phyloP scores from a whole-genome alignment of 202 grass and related monocot genomes.

The Cymbopogon flexuosus region DNA sequence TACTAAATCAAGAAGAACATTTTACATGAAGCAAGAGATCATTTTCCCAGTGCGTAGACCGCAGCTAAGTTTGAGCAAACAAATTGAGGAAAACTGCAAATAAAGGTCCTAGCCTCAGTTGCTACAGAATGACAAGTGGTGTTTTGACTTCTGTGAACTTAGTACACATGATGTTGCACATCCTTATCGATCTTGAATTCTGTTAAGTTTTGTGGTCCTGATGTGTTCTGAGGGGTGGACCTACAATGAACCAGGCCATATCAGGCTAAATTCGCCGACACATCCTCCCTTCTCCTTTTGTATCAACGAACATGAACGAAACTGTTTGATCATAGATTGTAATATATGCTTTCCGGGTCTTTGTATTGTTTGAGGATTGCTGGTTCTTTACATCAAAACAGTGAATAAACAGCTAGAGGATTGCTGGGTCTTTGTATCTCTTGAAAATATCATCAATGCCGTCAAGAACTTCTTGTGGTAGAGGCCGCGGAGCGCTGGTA shows the following conservation, averaged over 20 bases:
- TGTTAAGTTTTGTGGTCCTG: not conserved
- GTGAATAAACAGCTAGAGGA: slow-evolving; percentile 31
- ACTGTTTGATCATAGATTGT: not conserved
- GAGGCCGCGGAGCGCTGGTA: slow-evolving; percentile 46
- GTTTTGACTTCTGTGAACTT: too few relatives aligned
- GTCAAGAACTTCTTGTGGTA: slow-evolving; percentile 46
- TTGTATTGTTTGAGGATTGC: not conserved
- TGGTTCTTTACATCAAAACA: not conserved
- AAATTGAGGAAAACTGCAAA: too few relatives aligned
- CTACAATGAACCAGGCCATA: not conserved
- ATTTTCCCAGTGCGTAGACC: too few relatives aligned
- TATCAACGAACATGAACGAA: slow-evolving; percentile 6
- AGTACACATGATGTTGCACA: too few relatives aligned
- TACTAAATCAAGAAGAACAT: too few relatives aligned
- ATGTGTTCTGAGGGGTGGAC: not conserved
- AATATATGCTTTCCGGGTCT: not conserved
- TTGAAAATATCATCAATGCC: slow-evolving; percentile 66
- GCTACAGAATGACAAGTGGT: too few relatives aligned
- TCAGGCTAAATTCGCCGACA: not conserved
- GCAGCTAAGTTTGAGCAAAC: too few relatives aligned
- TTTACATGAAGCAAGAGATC: too few relatives aligned
- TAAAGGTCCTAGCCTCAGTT: too few relatives aligned
- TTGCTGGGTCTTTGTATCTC: slow-evolving; percentile 74
- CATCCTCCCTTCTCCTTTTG: not conserved
- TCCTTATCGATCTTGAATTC: too few relatives aligned